phyloP scores from a whole-genome alignment of 306 rosid genomes.

The Prunus davidiana region DNA sequence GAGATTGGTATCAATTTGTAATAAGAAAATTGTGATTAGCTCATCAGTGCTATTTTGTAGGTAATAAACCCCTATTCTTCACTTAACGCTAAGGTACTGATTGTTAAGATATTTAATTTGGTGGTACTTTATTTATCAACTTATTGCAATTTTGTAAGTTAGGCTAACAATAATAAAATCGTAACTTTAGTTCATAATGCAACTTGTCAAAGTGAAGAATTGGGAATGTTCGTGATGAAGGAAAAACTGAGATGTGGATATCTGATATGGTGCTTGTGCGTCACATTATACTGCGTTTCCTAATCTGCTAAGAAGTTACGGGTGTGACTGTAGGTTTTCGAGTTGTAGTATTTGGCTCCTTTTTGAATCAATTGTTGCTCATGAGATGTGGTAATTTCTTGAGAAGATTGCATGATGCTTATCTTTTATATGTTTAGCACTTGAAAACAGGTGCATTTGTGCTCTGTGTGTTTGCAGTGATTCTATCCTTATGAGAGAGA shows the following conservation, averaged over 20 bases:
- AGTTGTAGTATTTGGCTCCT: background rate
- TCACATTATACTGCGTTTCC: background rate
- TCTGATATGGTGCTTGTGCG: background rate
- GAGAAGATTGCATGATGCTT: background rate
- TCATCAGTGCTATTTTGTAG: background rate
- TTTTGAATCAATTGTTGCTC: conserved; percentile 1
- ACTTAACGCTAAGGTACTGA: background rate
- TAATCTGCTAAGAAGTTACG: background rate
- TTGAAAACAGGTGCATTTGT: background rate
- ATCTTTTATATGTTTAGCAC: background rate
- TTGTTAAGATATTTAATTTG: background rate
- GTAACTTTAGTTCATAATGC: background rate
- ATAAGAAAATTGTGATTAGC: background rate
- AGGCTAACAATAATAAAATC: background rate
- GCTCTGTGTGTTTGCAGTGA: background rate
- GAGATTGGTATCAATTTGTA: conserved; percentile 12
- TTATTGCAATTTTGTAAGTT: background rate
- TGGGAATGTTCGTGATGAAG: background rate
- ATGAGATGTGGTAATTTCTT: background rate
- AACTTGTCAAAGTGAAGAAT: background rate
- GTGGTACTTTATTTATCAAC: background rate
- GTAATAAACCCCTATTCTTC: background rate
- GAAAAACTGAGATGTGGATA: background rate
- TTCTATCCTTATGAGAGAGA: background rate
- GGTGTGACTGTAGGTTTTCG: background rate